Conservation (phyloP, 192 early-diverging fungal species). For the Linnemannia elongata region DNA sequence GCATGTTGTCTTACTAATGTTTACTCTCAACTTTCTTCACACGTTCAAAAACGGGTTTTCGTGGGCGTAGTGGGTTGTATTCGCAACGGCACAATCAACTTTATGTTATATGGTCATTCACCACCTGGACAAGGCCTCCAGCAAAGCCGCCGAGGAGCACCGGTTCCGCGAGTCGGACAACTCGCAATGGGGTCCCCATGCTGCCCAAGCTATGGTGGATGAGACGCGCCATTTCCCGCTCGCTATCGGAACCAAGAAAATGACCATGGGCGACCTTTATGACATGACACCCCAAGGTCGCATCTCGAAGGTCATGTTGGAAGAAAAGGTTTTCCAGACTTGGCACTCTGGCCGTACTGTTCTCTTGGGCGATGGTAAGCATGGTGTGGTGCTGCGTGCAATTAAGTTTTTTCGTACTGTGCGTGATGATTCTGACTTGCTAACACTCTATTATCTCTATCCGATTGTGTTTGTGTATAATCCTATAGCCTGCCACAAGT, state of each 20-base stretch:
- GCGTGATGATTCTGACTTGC: too few species aligned
- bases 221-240: neutral
- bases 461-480: neutral
- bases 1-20: neutral
- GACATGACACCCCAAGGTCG: neutral
- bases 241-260: neutral
- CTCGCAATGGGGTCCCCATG: neutral
- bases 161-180: neutral
- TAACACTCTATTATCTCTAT: too few species aligned
- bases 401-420: too few species aligned
- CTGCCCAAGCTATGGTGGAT: neutral
- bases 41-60: neutral
- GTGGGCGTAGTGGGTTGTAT: neutral
- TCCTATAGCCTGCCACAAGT: neutral
- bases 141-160: neutral
- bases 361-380: conserved; percentile 5
- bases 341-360: conserved; percentile 1
- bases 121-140: neutral
- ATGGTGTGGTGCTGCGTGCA: too few species aligned
- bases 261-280: neutral
- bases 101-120: neutral
- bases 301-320: conserved; percentile 19
- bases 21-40: neutral
- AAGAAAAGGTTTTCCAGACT: conserved; percentile 15
- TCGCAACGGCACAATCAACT: neutral